Conservation (phyloP, 805 yeast genomes). For the Komagataella populi region DNA sequence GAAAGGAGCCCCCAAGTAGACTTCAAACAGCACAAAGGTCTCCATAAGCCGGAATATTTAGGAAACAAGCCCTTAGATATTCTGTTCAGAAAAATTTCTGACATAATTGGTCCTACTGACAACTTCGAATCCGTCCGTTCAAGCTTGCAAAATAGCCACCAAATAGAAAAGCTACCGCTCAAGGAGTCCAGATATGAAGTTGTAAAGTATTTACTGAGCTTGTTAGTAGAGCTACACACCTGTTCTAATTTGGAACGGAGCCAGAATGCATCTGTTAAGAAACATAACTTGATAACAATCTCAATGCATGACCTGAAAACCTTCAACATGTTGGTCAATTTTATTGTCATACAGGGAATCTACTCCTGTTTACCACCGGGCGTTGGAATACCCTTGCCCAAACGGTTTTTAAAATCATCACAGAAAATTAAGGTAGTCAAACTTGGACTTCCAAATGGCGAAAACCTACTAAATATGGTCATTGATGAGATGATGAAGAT, state of each 20-base stretch:
- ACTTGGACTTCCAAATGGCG: conserved; percentile 8
- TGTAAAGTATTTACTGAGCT: conserved; percentile 21
- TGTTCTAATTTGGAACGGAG: conserved; percentile 16
- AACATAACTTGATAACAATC: conserved; percentile 35
- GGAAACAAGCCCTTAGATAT: conserved; percentile 18
- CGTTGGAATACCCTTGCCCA: conserved; percentile 51
- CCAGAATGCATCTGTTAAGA: conserved; percentile 6
- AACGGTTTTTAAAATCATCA: conserved; percentile 41
- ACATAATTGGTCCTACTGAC: not conserved
- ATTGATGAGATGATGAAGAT: conserved; percentile 19
- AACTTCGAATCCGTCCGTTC: not conserved
- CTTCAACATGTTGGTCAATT: conserved; percentile 48
- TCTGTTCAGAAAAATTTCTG: conserved; percentile 14
- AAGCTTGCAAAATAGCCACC: not conserved
- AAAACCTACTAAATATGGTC: conserved; percentile 9
- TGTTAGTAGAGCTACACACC: conserved; percentile 24
- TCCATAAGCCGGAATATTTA: conserved; percentile 9
- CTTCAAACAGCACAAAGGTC: not conserved
- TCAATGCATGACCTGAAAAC: conserved; percentile 79
- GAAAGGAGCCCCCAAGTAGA: not conserved
- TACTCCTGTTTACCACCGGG: conserved; percentile 45
- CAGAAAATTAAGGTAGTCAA: conserved; percentile 10
- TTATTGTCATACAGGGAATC: conserved; percentile 59
- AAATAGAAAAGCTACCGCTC: not conserved
- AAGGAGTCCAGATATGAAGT: conserved; percentile 12